phyloP scores from a whole-genome alignment of 805 yeast genomes.

The Saccharomycopsis malanga region DNA sequence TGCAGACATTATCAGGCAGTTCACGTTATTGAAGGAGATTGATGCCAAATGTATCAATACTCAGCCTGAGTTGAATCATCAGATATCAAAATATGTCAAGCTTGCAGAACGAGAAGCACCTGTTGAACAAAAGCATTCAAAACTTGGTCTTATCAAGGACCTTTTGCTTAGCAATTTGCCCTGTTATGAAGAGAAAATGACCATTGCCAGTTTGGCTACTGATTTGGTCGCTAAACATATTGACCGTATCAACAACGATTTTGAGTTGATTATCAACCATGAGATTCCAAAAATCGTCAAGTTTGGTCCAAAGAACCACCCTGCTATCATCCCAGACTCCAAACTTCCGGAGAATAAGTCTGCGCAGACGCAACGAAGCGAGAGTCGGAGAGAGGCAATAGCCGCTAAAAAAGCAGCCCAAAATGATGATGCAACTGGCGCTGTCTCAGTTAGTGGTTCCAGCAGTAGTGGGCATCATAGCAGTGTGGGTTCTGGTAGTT shows the following conservation, averaged over 20 bases:
- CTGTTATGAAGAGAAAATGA: constrained; percentile 94
- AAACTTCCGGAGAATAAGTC: constrained; percentile 47
- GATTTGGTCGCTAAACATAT: constrained; percentile 67
- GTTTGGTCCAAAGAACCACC: constrained; percentile 77
- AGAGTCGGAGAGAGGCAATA: constrained; percentile 83
- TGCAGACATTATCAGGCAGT: constrained; percentile 68
- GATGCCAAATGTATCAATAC: constrained; percentile 86
- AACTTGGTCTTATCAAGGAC: constrained; percentile 13
- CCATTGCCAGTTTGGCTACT: constrained; percentile 85
- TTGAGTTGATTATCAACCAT: constrained; percentile 59
- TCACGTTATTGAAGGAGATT: constrained; percentile 83
- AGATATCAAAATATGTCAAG: constrained; percentile 43
- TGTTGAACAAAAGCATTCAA: background rate
- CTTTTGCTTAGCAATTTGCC: constrained; percentile 50
- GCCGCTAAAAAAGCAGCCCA: constrained; percentile 74
- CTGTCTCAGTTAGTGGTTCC: constrained; percentile 21
- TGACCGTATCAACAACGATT: constrained; percentile 71
- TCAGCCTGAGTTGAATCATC: constrained; percentile 55
- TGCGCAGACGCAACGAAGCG: constrained; percentile 72
- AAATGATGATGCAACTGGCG: constrained; percentile 25
- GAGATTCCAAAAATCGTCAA: constrained; percentile 81
- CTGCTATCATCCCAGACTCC: constrained; percentile 71
- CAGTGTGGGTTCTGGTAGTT: constrained; percentile 1
- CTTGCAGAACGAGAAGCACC: constrained; percentile 26
- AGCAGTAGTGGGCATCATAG: constrained; percentile 18